Conservation (phyloP, 2,329 filamentous ascomycete species). For the Diplodia mutila region DNA sequence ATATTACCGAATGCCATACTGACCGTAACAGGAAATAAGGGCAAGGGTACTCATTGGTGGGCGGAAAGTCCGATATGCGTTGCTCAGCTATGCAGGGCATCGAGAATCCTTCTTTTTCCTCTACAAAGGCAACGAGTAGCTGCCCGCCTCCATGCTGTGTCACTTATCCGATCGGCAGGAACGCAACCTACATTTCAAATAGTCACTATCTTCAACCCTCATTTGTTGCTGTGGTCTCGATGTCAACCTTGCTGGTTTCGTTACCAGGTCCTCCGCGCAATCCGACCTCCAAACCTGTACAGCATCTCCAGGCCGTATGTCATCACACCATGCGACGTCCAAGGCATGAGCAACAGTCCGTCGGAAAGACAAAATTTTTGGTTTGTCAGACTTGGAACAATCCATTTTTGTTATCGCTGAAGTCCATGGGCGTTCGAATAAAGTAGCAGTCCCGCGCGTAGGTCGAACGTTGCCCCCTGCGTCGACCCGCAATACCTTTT, state of each 20-base stretch:
- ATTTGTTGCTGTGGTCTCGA: background rate
- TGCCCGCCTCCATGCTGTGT: background rate
- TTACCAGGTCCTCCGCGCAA: background rate
- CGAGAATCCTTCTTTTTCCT: background rate
- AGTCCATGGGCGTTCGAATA: background rate
- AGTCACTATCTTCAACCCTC: background rate
- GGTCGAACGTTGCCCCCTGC: background rate
- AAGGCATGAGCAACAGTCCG: background rate
- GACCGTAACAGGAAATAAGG: background rate
- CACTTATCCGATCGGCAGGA: slow-evolving; percentile 7
- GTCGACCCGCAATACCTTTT: slow-evolving; percentile 9
- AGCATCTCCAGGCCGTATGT: background rate
- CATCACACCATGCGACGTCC: slow-evolving; percentile 1
- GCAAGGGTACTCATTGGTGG: background rate
- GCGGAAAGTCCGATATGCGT: background rate
- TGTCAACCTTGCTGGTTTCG: background rate
- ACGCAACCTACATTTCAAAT: background rate
- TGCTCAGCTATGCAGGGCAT: background rate
- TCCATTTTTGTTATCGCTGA: no score
- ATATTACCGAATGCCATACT: background rate
- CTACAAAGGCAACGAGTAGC: background rate
- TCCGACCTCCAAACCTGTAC: background rate
- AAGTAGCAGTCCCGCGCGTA: background rate
- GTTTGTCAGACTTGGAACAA: no score
- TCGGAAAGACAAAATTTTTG: background rate